These are phyloP conservation scores for Sarocladium kiliense DNA, from an alignment of 2,329 filamentous ascomycete genomes.

Conservation along the genomic window DNA sequence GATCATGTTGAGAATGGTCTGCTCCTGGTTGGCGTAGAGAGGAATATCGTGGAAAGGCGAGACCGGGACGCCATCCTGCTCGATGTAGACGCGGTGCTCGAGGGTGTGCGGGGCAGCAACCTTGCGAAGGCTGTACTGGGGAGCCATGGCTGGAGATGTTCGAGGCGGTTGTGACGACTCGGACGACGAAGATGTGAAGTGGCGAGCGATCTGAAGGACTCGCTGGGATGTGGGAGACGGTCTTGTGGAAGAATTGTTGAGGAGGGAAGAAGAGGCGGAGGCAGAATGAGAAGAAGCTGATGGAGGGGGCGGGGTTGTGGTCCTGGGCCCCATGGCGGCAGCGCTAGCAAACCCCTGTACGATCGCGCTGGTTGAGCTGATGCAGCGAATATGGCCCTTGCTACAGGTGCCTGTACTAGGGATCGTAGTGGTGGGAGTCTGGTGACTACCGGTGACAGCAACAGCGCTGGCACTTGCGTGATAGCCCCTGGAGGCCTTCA, in stretches of 20 bases:
- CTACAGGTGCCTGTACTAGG: not conserved
- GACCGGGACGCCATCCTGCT: slow-evolving; percentile 91
- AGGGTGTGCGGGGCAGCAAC: slow-evolving; percentile 85
- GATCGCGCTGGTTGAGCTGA: not conserved
- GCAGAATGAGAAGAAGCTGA: not conserved
- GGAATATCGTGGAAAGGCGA: slow-evolving; percentile 99
- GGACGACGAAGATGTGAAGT: slow-evolving; percentile 32
- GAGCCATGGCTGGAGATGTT: slow-evolving; percentile 43
- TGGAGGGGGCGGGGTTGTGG: slow-evolving; percentile 9
- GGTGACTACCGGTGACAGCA: not conserved
- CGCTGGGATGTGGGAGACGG: slow-evolving; percentile 15
- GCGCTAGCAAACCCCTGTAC: slow-evolving; percentile 9
- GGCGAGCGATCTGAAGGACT: slow-evolving; percentile 9
- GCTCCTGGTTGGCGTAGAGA: slow-evolving; percentile 92
- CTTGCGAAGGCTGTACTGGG: slow-evolving; percentile 75
- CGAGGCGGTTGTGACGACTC: slow-evolving; percentile 34
- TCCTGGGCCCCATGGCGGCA: slow-evolving; percentile 5
- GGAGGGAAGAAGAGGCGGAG: slow-evolving; percentile 12
- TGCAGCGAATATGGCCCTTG: not conserved
- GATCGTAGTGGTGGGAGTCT: not conserved
- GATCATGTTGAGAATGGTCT: slow-evolving; percentile 97
- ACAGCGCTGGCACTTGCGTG: not conserved
- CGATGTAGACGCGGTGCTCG: slow-evolving; percentile 95
- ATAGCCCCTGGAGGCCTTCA: not conserved
- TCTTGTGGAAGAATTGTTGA: slow-evolving; percentile 13